Base-by-base conservation (phyloP, 1,284 basidiomycete species). In the Rhodotorula glutinis region DNA sequence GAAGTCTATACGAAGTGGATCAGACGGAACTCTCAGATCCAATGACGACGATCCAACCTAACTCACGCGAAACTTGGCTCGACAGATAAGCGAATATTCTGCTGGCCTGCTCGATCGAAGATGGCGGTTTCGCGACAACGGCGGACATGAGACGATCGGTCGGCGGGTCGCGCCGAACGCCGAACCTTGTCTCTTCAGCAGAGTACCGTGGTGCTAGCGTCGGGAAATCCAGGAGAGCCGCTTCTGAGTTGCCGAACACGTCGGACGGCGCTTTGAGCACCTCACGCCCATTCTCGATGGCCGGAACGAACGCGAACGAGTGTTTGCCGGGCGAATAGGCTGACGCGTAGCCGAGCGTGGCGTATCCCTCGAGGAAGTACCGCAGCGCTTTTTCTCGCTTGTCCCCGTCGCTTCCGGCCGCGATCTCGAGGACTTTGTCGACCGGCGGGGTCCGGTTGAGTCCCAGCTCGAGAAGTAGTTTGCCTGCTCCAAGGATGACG, bases 1-100 rank as follows among this genome's bases (percentile, higher is more conserved):
- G 53, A 82, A 79, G 51, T 77, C 75, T 67, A 58, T 14, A 60
- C 5, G 40, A 44, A 2, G 57, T 69, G 23, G 4, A 13, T 49
- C 47, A n/a, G 21, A 13, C 23, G 21, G 23, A 13, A 49, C 4
- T 4, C 14, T 49, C 14, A 10, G 14, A n/a, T n/a, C n/a, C n/a
- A 49, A n/a, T 27, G 16, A 10, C 25, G 7, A 38, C 41, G 29
- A 5, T 43, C 10, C 5, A 13, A 33, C 25, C 3, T 8, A 30
- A 52, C 65, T 55, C 30, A 70, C 62, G 63, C n/a, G 66, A 70
- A 9, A 69, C 65, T 40, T 69, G 73, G 25, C 84, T 83, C 0
- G 91, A 86, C 41, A 98, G 82, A 47, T 90, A 85, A 65, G 86
- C 84, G 75, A 96, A 98, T 81, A 90, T 87, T 63, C 81, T 80